Evolutionary conservation across 2,329 filamentous ascomycete genomes (phyloP), one percentile per base, ranked within the genome.

Genomic region (Aspergillus hortae): DNA sequence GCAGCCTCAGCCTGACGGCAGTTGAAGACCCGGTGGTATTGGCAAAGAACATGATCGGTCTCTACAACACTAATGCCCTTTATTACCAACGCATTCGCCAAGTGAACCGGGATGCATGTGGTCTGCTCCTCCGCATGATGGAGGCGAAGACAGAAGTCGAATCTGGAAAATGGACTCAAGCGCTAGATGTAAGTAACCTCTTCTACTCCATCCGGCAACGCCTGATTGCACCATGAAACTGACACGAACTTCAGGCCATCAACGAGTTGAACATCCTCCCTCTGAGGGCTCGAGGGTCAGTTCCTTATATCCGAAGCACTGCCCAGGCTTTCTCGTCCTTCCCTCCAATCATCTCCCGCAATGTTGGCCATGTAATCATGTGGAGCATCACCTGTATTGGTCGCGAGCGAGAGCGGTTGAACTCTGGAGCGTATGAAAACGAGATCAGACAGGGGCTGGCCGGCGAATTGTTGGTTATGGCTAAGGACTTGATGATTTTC

Each of bases 331-430:
- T 99, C 74, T 83, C 89, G 14, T 79, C 81, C 1, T 81, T 95
- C 38, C 83, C 90, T 4, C 84, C 90, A 60, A 84, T 91, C 6
- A 88, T 99, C 38, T 87, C 92, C 2, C 86, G 90, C 67, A 95
- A 94, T 65, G 86, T 96, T 62, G 92, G 92, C 15, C 90, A 92
- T 70, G 79, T 97, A 56, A 81, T 99, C 57, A 87, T 96, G 76
- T 97, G 94, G 94, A 90, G 90, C 46, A 90, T 99, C 60, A 82
- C 87, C 40, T 91, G 89, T 74, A 95, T 92, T 72, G 86, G 87
- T 46, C 82, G 85, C 51, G 87, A 96, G 72, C 83, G 89, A 56
- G 86, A 88, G 61, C 77, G 85, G 55, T 79, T 95, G 44, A 80
- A 81, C 51, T 81, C 79, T 53, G 85, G 86, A 25, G 82, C 87